Percentiles rank a stretch among this genome's conserved stretches.
phyloP scores from a whole-genome alignment of 176 grass and related monocot genomes.

The Coix lacrymajobi region DNA sequence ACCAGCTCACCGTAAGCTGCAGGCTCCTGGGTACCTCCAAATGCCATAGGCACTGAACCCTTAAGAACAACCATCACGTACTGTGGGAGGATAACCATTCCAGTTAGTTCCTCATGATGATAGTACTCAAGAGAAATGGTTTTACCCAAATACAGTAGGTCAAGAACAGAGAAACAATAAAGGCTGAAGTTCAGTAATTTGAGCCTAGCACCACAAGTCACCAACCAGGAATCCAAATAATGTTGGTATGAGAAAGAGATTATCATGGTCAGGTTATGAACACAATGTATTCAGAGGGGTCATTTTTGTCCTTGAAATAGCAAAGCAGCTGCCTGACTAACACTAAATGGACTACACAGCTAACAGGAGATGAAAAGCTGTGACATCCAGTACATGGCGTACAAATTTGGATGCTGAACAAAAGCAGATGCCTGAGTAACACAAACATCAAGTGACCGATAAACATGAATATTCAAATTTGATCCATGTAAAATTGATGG shows the following conservation, averaged over 20 bases:
- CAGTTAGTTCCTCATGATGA: not conserved
- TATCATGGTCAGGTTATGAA: not conserved
- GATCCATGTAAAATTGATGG: not conserved
- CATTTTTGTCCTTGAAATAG: not conserved
- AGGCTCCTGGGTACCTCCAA: constrained; percentile 72
- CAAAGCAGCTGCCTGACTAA: not conserved
- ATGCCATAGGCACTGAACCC: constrained; percentile 80
- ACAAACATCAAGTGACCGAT: not conserved
- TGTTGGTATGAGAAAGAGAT: not conserved
- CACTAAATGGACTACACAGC: not conserved
- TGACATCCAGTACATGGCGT: not conserved
- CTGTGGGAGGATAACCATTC: constrained; percentile 19
- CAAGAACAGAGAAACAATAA: not conserved
- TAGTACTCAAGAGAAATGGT: not conserved
- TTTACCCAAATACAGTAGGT: not conserved
- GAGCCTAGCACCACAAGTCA: not conserved
- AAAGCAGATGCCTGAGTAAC: not conserved
- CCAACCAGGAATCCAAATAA: not conserved
- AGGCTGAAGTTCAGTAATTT: not conserved
- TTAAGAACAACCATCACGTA: constrained; percentile 93
- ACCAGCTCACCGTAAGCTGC: constrained; percentile 82
- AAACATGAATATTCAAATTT: not conserved
- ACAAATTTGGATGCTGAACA: not conserved
- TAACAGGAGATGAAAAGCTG: not conserved
- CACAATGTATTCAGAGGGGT: not conserved